phyloP scores from a whole-genome alignment of 495 filamentous ascomycete genomes.

The Aspergillus steynii region DNA sequence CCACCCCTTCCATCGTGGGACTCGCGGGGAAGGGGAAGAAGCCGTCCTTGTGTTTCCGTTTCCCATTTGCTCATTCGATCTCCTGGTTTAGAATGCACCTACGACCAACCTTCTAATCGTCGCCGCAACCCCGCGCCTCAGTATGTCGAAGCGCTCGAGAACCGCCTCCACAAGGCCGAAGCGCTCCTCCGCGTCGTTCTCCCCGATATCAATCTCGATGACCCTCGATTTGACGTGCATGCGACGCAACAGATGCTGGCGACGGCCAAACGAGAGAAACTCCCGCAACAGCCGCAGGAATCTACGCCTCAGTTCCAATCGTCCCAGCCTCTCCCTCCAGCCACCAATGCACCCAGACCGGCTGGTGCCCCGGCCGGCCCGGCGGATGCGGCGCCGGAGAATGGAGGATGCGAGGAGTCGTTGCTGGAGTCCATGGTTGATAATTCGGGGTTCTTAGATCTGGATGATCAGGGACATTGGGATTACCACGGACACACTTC shows the following conservation, averaged over 20 bases:
- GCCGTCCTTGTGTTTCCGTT: constrained; percentile 20
- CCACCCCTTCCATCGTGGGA: background rate
- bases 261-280: constrained; percentile 29
- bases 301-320: background rate
- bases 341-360: constrained; percentile 13
- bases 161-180: constrained; percentile 80
- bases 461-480: constrained; percentile 89
- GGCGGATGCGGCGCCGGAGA: constrained; percentile 25
- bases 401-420: constrained; percentile 56
- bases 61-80: constrained; percentile 20
- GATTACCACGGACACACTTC: constrained; percentile 96
- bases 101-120: constrained; percentile 96
- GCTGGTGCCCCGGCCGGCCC: constrained; percentile 14
- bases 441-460: constrained; percentile 82
- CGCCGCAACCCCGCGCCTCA: constrained; percentile 92
- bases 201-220: constrained; percentile 81
- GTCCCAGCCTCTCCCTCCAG: constrained; percentile 8
- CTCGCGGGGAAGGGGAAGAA: too few relatives aligned
- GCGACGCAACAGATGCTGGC: constrained; percentile 52
- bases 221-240: constrained; percentile 73
- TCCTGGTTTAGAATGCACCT: constrained; percentile 77
- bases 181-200: constrained; percentile 74
- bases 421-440: constrained; percentile 94
- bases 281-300: constrained; percentile 12
- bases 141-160: constrained; percentile 90